Base-by-base conservation (phyloP, 2,329 filamentous ascomycete species). In the Colletotrichum plurivorum region DNA sequence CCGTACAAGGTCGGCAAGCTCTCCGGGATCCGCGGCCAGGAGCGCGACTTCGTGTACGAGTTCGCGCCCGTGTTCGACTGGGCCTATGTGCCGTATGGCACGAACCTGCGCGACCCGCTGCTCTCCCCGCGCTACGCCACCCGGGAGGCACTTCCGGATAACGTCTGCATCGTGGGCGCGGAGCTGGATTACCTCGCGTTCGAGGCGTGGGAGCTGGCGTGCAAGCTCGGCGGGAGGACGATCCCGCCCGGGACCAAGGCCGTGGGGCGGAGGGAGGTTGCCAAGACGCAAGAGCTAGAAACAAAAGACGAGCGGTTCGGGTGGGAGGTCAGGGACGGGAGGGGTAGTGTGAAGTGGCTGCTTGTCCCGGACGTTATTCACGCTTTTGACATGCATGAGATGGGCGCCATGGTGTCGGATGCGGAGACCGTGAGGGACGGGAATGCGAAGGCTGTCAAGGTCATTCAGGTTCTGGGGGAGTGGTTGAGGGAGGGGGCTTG, bases 311-410 rank as follows among this genome's bases (percentile, higher is more conserved):
- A 81, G 74, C 72, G 76, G 41, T 82, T 79, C 60, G 74, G 74
- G 5, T 82, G 81, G 71, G 77, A 81, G 70, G 76, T 76, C 43
- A 59, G 67, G 62, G 67, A 65, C 2, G 73, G 70, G 59, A 57
- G 13, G 72, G 73, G 72, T 1, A 78, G 77, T 56, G 77, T 82
- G 27, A 77, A 77, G 58, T 84, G 81, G 81, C 64, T 84, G 70
- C 74, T 84, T 4, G 78, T 84, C 16, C 82, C 83, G 5, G 82
- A 84, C 64, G 77, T 77, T 48, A 36, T 82, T 15, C 81, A 84
- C 60, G 82, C 77, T 2, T 84, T 83, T 62, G 82, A 84, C 64
- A 72, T 77, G 51, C 73, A 72, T 36, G n/a, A 77, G 13, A 73
- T 79, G 7, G 68, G 73, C 12, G 61, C 67, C 5, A 67, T 75